phyloP scores from a whole-genome alignment of 129 eudicot genomes.

The Saussurea involucrata region DNA sequence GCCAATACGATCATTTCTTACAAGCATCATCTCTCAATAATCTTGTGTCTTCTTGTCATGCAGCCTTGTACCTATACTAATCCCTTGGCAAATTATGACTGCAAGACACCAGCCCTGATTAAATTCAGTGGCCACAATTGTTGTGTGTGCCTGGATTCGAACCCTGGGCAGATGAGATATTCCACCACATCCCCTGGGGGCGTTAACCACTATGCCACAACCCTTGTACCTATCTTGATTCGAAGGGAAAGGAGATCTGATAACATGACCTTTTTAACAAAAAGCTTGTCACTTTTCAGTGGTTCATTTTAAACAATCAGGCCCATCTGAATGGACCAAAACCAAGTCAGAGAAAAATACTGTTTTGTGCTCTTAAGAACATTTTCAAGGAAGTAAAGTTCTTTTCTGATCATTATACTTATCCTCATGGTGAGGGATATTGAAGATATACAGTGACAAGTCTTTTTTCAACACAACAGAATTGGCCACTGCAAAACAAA shows the following conservation, averaged over 20 bases:
- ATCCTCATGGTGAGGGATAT: constrained; percentile 58
- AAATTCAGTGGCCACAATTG: too few relatives aligned
- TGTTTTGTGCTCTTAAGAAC: constrained; percentile 58
- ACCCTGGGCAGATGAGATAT: too few relatives aligned
- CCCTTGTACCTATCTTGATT: constrained; percentile 62
- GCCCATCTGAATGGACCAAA: constrained; percentile 74
- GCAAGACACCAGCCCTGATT: too few relatives aligned
- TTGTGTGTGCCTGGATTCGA: too few relatives aligned
- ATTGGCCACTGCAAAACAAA: too few relatives aligned
- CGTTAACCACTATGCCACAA: too few relatives aligned
- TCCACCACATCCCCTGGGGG: too few relatives aligned
- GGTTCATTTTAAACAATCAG: constrained; percentile 69
- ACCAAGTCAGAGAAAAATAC: constrained; percentile 68
- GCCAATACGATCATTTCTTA: too few relatives aligned
- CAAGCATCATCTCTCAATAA: too few relatives aligned
- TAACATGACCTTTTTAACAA: constrained; percentile 70
- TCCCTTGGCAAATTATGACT: too few relatives aligned
- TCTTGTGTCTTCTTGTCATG: not conserved
- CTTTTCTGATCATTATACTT: constrained; percentile 54
- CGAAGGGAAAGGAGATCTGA: constrained; percentile 38
- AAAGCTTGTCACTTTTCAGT: constrained; percentile 54
- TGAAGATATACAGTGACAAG: too few relatives aligned
- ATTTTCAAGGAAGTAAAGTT: constrained; percentile 26
- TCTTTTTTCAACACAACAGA: too few relatives aligned
- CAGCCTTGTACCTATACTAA: constrained; percentile 80